Percentiles rank a stretch among this genome's conserved stretches.
phyloP scores from a whole-genome alignment of 106 monocot species.

The Hemerocallis citrina region DNA sequence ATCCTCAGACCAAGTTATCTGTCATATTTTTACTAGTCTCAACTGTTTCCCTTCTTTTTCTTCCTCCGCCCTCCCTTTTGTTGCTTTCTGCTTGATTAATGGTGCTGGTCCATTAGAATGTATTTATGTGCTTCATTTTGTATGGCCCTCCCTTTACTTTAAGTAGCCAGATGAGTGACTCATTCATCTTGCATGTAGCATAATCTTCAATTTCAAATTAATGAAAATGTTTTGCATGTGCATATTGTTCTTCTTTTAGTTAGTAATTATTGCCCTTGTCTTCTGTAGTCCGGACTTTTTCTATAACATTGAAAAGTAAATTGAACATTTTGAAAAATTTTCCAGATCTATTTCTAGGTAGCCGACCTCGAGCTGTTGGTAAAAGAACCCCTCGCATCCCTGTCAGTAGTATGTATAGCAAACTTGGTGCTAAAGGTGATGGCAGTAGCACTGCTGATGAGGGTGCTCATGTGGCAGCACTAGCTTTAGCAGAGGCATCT shows the following conservation, averaged over 20 bases:
- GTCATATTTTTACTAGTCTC: no score
- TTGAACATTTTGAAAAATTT: conserved; percentile 15
- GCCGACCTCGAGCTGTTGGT: conserved; percentile 85
- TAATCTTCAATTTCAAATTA: background rate
- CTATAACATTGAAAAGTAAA: background rate
- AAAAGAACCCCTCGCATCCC: conserved; percentile 92
- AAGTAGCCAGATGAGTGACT: no score
- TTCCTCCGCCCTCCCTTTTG: no score
- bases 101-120: no score
- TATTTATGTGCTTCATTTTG: no score
- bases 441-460: conserved; percentile 62
- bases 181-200: background rate
- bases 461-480: conserved; percentile 85
- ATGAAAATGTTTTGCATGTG: background rate
- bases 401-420: conserved; percentile 54
- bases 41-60: no score
- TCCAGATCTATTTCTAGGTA: conserved; percentile 47
- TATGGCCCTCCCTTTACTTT: no score
- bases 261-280: background rate
- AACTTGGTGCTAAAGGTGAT: conserved; percentile 27
- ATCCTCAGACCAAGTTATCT: no score
- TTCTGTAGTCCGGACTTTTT: background rate
- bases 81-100: no score
- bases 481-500: conserved; percentile 86
- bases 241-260: background rate